A percentile compares a stretch with the other conserved stretches of the same genome.
These are phyloP conservation scores for Rosa persica DNA, from an alignment of 306 rosid genomes.

Conservation along the genomic window DNA sequence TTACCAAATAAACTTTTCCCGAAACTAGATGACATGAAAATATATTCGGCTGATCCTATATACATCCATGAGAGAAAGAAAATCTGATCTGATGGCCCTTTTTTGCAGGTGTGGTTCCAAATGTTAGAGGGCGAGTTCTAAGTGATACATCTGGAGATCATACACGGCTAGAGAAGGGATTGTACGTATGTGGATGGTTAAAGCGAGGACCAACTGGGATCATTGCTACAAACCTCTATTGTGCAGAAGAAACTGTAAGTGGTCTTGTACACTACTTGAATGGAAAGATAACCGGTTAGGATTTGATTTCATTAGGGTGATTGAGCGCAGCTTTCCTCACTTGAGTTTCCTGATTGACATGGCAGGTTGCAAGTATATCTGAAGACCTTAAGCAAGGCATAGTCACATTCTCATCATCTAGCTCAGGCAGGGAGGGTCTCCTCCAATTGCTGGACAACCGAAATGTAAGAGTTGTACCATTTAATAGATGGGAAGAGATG, in stretches of 20 bases:
- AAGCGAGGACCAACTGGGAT: constrained; percentile 99
- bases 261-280: background rate
- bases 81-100: constrained; percentile 1
- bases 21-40: background rate
- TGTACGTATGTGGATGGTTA: constrained; percentile 95
- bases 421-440: constrained; percentile 70
- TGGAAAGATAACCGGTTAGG: background rate
- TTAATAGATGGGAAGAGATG: constrained; percentile 73
- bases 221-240: constrained; percentile 80
- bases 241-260: constrained; percentile 92
- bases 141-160: constrained; percentile 43
- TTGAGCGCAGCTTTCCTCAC: background rate
- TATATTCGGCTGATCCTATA: background rate
- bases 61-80: background rate
- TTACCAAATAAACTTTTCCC: background rate
- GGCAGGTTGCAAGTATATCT: constrained; percentile 75
- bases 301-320: background rate
- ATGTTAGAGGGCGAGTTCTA: constrained; percentile 71
- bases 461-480: constrained; percentile 53
- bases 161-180: constrained; percentile 58
- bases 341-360: constrained; percentile 22
- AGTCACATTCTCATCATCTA: constrained; percentile 34
- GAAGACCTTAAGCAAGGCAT: constrained; percentile 65
- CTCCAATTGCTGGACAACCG: constrained; percentile 52
- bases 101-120: constrained; percentile 80